These are phyloP conservation scores for Aschersonia sp. DNA, from an alignment of 2,329 filamentous ascomycete species.

Conservation along the genomic window DNA sequence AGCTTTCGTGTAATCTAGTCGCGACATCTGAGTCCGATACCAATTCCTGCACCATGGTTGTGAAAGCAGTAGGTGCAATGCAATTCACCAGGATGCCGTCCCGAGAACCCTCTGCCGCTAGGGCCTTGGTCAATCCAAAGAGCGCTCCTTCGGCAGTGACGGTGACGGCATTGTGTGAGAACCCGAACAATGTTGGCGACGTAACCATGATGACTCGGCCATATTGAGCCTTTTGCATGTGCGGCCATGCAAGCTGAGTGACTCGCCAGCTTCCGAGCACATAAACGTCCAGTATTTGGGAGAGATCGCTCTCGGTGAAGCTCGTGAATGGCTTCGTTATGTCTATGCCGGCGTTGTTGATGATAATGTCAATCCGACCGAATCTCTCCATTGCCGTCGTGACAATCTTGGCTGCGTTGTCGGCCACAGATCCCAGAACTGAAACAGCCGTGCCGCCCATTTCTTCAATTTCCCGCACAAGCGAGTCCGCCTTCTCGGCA, in stretches of 20 bases:
- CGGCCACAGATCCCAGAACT: constrained; percentile 72
- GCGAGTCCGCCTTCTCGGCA: neutral
- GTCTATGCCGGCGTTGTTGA: neutral
- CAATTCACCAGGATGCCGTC: neutral
- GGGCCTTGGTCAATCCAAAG: neutral
- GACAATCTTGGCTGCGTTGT: constrained; percentile 65
- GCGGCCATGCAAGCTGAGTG: neutral
- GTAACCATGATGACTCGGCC: neutral
- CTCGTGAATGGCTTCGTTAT: neutral
- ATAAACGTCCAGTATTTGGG: neutral
- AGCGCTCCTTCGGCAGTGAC: neutral
- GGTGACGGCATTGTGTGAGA: neutral
- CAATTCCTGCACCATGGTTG: neutral
- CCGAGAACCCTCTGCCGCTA: neutral
- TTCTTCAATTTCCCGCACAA: neutral
- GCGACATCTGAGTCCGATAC: neutral
- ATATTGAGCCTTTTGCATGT: neutral
- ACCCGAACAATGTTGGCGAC: neutral
- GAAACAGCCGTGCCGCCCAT: neutral
- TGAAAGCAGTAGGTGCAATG: neutral
- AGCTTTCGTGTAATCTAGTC: neutral
- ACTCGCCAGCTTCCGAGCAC: neutral
- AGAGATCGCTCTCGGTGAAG: neutral
- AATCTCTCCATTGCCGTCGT: neutral
- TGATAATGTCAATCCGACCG: neutral